Conservation (phyloP, 768 basidiomycete species). For the Rhodotorula babjevae region DNA sequence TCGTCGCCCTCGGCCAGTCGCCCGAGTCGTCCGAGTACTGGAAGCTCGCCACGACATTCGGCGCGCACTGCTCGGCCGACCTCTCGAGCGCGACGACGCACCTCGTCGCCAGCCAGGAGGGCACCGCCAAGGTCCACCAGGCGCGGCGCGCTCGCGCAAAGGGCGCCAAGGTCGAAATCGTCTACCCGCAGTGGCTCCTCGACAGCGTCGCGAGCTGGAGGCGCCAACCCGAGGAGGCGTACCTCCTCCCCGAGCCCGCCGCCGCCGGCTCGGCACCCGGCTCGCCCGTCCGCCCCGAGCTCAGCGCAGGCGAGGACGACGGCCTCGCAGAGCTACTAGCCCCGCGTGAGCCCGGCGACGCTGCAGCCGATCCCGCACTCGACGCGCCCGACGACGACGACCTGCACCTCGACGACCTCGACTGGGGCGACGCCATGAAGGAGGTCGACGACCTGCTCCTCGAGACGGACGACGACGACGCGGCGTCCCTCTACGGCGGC, state of each 20-base stretch:
- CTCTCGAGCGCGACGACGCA: slow-evolving; percentile 69
- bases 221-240: slow-evolving; percentile 70
- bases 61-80: slow-evolving; percentile 72
- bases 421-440: slow-evolving; percentile 77
- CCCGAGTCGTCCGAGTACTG: slow-evolving; percentile 62
- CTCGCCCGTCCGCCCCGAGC: slow-evolving; percentile 9
- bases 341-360: slow-evolving; percentile 23
- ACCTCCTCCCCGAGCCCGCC: slow-evolving; percentile 51
- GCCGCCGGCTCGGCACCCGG: not conserved
- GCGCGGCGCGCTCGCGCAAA: slow-evolving; percentile 67
- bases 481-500: slow-evolving; percentile 7
- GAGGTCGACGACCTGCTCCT: slow-evolving; percentile 79
- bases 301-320: slow-evolving; percentile 34
- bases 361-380: slow-evolving; percentile 59
- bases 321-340: too few species aligned
- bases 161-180: slow-evolving; percentile 51
- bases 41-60: slow-evolving; percentile 80
- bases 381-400: slow-evolving; percentile 53
- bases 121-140: slow-evolving; percentile 83
- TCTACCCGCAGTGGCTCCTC: slow-evolving; percentile 83
- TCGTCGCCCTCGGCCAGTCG: slow-evolving; percentile 75
- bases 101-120: slow-evolving; percentile 85
- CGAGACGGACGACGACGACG: slow-evolving; percentile 40
- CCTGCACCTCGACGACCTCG: slow-evolving; percentile 55
- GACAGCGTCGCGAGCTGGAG: slow-evolving; percentile 86